Evolutionary conservation across 164 flowering plant genomes (phyloP), one percentile per base, ranked within the genome.

Genomic region (Aristolochia californica): DNA sequence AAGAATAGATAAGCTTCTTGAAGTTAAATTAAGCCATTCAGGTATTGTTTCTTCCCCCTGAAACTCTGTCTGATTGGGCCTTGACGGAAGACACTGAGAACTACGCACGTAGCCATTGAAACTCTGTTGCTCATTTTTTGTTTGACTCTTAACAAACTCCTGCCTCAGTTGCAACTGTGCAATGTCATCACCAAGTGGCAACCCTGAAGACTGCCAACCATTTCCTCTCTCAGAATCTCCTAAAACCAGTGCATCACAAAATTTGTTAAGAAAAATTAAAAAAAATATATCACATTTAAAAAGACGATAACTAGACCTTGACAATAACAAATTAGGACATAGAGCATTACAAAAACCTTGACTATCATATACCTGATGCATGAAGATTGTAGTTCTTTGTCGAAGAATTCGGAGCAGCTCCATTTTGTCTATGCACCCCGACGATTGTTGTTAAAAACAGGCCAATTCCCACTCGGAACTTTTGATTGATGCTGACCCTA

Each of bases 361-460:
- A 56, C 20, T 18, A 16, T 55, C 51, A 45, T 14, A 48, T 80
- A 87, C 88, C 94, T 69, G 84, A 59, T 62, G 75, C 76, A 27
- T 70, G 84, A 45, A 66, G 43, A 60, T 20, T 66, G 65, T 70
- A 70, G 57, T 63, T 74, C 72, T 79, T 78, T 43, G 66, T 24
- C 64, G 68, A 66, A 26, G 82, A 72, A 75, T 59, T 65, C 50
- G 65, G 44, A 38, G 80, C 62, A 34, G 68, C 43, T 47, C 68
- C 79, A 70, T 59, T 61, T 44, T 70, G 84, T 45, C 83, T 70
- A 68, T 77, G 80, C 64, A 62, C 70, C n/a, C 84, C 87, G 78
- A 28, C 47, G 60, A 68, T 76, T 81, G 71, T 66, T 78, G 68
- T 58, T 71, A 25, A 74, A 52, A 25, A 63, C 72, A 20, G 77